Evolutionary conservation across 1,139 yeast species (phyloP).

Genomic region (Suzukiozyma palmioleophila): DNA sequence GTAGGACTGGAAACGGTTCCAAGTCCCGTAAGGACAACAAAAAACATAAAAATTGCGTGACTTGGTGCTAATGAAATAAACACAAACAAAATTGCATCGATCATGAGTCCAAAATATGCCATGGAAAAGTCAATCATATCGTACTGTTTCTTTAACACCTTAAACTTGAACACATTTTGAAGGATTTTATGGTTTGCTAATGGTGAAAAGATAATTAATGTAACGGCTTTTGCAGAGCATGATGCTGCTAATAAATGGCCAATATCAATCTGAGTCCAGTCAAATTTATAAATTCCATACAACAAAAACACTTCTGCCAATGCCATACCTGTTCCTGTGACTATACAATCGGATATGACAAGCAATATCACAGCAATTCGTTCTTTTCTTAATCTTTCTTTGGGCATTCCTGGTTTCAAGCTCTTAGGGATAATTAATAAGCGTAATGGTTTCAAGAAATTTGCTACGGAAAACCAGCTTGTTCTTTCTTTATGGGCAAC

Average conservation of each 20-base stretch:
- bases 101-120: conserved; percentile 20
- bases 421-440: conserved; percentile 36
- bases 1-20: conserved; percentile 39
- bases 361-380: conserved; percentile 40
- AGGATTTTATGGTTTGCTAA: conserved; percentile 25
- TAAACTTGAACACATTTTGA: conserved; percentile 24
- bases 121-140: conserved; percentile 54
- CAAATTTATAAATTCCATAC: conserved; percentile 54
- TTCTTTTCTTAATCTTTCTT: conserved; percentile 12
- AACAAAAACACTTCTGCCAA: conserved; percentile 47
- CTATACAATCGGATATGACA: conserved; percentile 43
- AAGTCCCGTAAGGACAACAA: conserved; percentile 38
- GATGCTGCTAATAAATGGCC: conserved; percentile 56
- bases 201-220: conserved; percentile 32
- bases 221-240: conserved; percentile 41
- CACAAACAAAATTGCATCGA: conserved; percentile 42
- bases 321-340: conserved; percentile 33
- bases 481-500: conserved; percentile 3
- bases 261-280: conserved; percentile 56
- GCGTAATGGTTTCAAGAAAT: conserved; percentile 46
- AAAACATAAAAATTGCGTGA: conserved; percentile 16
- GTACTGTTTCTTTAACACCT: conserved; percentile 33
- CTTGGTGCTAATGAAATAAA: conserved; percentile 18
- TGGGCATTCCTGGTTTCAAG: conserved; percentile 16
- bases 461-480: conserved; percentile 8